phyloP scores from a whole-genome alignment of 2,329 filamentous ascomycete species.

The Colletotrichum australisinense region DNA sequence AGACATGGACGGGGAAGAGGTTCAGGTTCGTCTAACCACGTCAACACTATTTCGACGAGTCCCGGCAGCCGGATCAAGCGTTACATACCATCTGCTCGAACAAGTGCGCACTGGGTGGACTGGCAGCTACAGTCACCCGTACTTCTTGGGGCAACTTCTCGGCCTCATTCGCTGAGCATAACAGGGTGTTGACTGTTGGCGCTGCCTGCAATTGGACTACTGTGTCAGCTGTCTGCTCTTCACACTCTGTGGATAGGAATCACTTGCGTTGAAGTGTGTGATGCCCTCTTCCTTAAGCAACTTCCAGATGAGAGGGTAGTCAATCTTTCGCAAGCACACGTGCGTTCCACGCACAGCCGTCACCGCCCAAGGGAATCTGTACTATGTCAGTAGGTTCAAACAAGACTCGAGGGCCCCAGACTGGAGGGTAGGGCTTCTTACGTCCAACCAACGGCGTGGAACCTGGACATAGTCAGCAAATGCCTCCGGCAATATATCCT shows the following conservation, averaged over 20 bases:
- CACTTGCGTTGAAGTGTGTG: conserved; percentile 95
- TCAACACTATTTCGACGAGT: background rate
- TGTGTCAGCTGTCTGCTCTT: background rate
- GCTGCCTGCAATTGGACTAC: background rate
- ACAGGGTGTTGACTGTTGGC: conserved; percentile 88
- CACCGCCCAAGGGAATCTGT: conserved; percentile 78
- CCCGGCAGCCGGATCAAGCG: background rate
- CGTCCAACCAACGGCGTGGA: conserved; percentile 81
- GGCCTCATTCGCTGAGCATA: conserved; percentile 85
- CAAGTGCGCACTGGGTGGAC: conserved; percentile 87
- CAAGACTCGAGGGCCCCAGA: background rate
- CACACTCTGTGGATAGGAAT: conserved; percentile 66
- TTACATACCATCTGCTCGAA: conserved; percentile 87
- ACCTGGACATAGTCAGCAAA: conserved; percentile 52
- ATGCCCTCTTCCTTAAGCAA: conserved; percentile 87
- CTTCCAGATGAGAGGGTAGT: conserved; percentile 93
- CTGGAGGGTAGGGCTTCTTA: background rate
- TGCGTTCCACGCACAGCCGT: conserved; percentile 82
- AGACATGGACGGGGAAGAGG: conserved; percentile 91
- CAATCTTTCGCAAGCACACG: conserved; percentile 92
- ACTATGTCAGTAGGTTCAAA: background rate
- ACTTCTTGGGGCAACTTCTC: conserved; percentile 76
- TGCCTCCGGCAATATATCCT: conserved; percentile 50
- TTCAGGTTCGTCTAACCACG: conserved; percentile 69
- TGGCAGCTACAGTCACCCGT: conserved; percentile 91